These are phyloP conservation scores for Bimuria novae-zelandiae DNA, from an alignment of 2,329 filamentous ascomycete species.

Conservation along the genomic window DNA sequence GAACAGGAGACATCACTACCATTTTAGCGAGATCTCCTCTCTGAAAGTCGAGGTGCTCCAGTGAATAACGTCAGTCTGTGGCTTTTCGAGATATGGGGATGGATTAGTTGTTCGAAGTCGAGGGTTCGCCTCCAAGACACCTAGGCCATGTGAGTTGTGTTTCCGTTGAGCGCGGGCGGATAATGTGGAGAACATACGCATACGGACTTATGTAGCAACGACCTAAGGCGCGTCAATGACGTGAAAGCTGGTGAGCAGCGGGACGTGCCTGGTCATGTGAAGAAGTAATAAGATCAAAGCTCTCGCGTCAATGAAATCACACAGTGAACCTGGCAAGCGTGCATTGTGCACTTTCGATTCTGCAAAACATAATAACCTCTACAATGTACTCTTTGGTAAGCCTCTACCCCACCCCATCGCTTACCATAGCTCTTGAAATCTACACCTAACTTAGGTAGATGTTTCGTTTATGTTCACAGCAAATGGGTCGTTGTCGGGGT, in stretches of 20 bases:
- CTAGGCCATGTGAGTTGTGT: too few species aligned
- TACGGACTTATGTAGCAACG: background rate
- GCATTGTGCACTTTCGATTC: background rate
- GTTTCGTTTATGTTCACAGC: slow-evolving; percentile 2
- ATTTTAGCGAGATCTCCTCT: background rate
- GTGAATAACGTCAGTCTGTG: background rate
- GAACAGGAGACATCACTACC: background rate
- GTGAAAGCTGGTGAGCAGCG: background rate
- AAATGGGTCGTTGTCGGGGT: slow-evolving; percentile 61
- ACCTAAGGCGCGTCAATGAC: background rate
- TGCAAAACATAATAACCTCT: too few species aligned
- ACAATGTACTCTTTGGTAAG: too few species aligned
- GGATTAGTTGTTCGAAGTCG: too few species aligned
- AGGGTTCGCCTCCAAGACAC: background rate
- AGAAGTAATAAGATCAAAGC: background rate
- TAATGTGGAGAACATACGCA: too few species aligned
- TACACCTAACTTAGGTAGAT: background rate
- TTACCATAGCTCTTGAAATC: background rate
- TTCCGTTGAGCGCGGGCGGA: too few species aligned
- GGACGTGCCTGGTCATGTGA: background rate
- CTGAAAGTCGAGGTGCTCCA: background rate
- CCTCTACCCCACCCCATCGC: background rate
- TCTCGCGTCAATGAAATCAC: background rate
- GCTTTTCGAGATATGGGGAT: too few species aligned
- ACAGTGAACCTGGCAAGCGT: too few species aligned